phyloP scores from a whole-genome alignment of 2,329 filamentous ascomycete genomes.

The Pseudophaeomoniella oleicola region DNA sequence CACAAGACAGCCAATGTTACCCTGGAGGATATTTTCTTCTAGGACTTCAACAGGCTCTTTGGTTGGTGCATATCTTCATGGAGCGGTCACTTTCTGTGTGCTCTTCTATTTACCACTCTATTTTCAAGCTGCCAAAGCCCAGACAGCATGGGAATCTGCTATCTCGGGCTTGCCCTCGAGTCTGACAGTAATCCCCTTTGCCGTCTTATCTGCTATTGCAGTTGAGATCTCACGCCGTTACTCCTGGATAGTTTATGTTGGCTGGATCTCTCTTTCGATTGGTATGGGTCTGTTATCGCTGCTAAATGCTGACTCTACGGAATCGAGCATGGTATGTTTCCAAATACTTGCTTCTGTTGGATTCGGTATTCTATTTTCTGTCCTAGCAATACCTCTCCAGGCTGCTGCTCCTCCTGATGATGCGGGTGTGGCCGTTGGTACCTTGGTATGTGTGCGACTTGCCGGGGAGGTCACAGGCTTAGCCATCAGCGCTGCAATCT shows the following conservation, averaged over 20 bases:
- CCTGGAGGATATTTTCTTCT: conserved; percentile 16
- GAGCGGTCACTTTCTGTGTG: conserved; percentile 11
- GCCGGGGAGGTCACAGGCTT: conserved; percentile 3
- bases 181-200: conserved; percentile 23
- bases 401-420: not conserved
- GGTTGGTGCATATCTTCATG: conserved; percentile 16
- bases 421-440: conserved; percentile 1
- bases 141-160: conserved; percentile 6
- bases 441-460: conserved; percentile 1
- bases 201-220: conserved; percentile 1
- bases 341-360: conserved; percentile 2
- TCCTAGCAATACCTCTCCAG: conserved; percentile 2
- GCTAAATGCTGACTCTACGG: not conserved
- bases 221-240: conserved; percentile 43
- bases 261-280: conserved; percentile 44
- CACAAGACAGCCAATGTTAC: conserved; percentile 31
- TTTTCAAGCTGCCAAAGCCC: conserved; percentile 14
- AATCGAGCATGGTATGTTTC: conserved; percentile 1
- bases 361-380: conserved; percentile 2
- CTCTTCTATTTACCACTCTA: conserved; percentile 19
- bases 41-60: conserved; percentile 15
- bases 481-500: conserved; percentile 2
- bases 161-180: conserved; percentile 6
- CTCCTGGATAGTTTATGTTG: conserved; percentile 42
- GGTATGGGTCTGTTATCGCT: conserved; percentile 32